Conservation (phyloP, 2,329 filamentous ascomycete species). For the Colletotrichum lindemuthianum region DNA sequence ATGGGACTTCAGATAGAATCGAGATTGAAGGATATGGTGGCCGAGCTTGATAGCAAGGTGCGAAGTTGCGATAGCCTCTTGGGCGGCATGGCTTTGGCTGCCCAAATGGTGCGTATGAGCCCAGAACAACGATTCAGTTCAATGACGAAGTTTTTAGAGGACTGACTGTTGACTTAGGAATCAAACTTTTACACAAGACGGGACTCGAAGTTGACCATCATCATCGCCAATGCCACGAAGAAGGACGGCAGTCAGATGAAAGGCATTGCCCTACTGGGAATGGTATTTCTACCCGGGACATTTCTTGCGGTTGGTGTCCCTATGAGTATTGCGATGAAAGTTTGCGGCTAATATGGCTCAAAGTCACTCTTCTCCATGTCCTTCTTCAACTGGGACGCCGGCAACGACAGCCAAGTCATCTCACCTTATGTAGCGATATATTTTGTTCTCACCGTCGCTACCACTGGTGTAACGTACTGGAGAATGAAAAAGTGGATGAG, state of each 20-base stretch:
- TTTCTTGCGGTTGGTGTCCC: not conserved
- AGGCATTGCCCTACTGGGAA: not conserved
- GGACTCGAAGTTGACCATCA: not conserved
- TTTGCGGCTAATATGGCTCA: not conserved
- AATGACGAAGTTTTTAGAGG: not conserved
- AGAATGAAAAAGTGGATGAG: not conserved
- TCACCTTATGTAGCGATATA: not conserved
- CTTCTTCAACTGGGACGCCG: not conserved
- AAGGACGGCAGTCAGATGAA: not conserved
- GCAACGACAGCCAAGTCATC: not conserved
- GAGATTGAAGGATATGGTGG: not conserved
- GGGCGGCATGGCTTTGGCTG: not conserved
- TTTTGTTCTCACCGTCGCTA: not conserved
- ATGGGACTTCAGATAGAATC: not conserved
- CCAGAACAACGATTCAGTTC: not conserved
- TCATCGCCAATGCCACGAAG: not conserved
- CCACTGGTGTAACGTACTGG: not conserved
- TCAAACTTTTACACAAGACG: not conserved
- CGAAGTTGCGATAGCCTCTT: not conserved
- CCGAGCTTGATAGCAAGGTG: not conserved
- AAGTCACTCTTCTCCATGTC: conserved; percentile 1
- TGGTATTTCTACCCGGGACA: not conserved
- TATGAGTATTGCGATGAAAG: not conserved
- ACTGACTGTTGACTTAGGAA: not conserved
- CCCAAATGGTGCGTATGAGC: not conserved